Evolutionary conservation across 2,329 filamentous ascomycete species (phyloP).

Genomic region (Phyllosticta citriasiana): DNA sequence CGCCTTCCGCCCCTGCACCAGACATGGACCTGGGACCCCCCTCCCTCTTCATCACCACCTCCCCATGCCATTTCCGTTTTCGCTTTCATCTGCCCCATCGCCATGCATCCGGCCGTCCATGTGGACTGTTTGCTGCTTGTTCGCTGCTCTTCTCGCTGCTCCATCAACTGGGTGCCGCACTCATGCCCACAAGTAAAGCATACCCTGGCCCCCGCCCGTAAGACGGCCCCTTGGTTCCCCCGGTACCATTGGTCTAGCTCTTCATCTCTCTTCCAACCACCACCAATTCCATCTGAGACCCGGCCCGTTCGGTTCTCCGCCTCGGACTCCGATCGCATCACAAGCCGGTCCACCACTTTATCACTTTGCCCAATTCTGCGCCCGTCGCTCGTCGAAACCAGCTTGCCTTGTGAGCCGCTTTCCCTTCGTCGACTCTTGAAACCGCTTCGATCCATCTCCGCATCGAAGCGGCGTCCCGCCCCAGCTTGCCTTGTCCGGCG

Average conservation of each 20-base stretch:
- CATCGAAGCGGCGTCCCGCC: background rate
- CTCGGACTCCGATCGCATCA: conserved; percentile 1
- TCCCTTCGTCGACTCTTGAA: background rate
- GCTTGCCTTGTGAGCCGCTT: background rate
- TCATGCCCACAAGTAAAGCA: too few relatives aligned
- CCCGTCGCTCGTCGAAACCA: background rate
- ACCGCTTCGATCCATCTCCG: background rate
- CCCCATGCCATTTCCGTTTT: background rate
- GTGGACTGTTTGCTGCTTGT: too few relatives aligned
- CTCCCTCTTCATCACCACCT: background rate
- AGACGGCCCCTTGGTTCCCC: background rate
- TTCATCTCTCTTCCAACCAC: background rate
- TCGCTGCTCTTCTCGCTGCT: too few relatives aligned
- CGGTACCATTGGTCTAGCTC: background rate
- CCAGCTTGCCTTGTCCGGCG: background rate
- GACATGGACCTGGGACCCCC: background rate
- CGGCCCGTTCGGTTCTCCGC: conserved; percentile 2
- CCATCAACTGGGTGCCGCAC: too few relatives aligned
- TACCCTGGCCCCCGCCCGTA: background rate
- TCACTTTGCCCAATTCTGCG: background rate
- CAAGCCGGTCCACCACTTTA: background rate
- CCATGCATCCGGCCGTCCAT: too few relatives aligned
- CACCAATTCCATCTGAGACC: background rate
- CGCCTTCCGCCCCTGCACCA: background rate
- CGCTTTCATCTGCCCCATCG: background rate